Evolutionary conservation across 192 early-diverging fungal genomes (phyloP).

Genomic region (Coemansia sp.): DNA sequence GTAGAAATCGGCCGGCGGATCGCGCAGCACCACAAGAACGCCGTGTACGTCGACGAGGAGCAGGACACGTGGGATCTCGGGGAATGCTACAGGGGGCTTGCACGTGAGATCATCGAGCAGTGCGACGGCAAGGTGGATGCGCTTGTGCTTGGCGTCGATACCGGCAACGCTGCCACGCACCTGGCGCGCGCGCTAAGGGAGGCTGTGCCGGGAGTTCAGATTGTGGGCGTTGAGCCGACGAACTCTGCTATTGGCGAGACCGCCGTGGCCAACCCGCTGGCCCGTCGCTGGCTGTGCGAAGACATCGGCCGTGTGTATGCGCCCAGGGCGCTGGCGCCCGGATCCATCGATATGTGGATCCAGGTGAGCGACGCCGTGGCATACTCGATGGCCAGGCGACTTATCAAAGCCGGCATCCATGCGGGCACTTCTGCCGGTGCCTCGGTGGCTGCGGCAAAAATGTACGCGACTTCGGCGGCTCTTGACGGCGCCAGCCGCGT

Average conservation of each 20-base stretch:
- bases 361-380: conserved; percentile 67
- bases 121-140: conserved; percentile 52
- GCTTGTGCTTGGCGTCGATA: conserved; percentile 68
- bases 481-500: conserved; percentile 38
- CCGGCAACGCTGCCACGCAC: conserved; percentile 62
- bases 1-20: conserved; percentile 60
- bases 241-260: conserved; percentile 57
- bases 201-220: conserved; percentile 54
- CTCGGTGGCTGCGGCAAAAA: conserved; percentile 61
- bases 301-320: conserved; percentile 69
- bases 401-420: conserved; percentile 62
- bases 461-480: conserved; percentile 37
- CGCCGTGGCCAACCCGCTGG: conserved; percentile 23
- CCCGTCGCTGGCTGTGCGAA: conserved; percentile 62
- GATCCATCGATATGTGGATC: conserved; percentile 62
- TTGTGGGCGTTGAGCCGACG: conserved; percentile 69
- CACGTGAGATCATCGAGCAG: conserved; percentile 64
- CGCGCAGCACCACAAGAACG: conserved; percentile 46
- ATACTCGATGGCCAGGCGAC: conserved; percentile 63
- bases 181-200: conserved; percentile 57
- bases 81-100: conserved; percentile 55
- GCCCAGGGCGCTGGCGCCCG: conserved; percentile 54
- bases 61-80: conserved; percentile 22
- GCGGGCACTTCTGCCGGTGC: conserved; percentile 67
- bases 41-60: conserved; percentile 66